Base-by-base conservation (phyloP, 1,284 basidiomycete genomes). In the Leccinum ambiguum region DNA sequence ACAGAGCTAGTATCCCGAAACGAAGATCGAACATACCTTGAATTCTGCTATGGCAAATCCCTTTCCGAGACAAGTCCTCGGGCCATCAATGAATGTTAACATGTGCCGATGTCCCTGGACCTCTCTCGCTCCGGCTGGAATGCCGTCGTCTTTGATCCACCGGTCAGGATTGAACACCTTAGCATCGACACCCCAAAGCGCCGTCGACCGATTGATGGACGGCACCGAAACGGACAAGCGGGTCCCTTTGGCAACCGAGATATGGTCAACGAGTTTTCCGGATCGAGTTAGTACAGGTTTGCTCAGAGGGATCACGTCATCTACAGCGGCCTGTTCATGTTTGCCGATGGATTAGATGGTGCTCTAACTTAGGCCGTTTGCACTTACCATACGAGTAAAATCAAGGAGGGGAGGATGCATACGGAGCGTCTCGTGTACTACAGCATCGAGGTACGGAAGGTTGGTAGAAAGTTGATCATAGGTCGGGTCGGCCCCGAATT, bases 221-320 rank as follows among this genome's bases (percentile, higher is more conserved):
- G 69, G 61, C 21, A 82, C 77, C 0, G 84, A 79, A 1, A 81
- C 74, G 1, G 69, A 72, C 10, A 88, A 65, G 2, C 69, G 61
- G 0, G 80, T 79, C 6, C 84, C 85, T 68, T 83, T 84, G 13
- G 77, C 70, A 56, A 88, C 73, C 2, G 77, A 66, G 56, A 88
- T 72, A 39, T 76, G 75, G 58, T 78, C 73, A 6, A 82, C 75
- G 0, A 71, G 67, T 57, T 78, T 66, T 0, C 84, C 84, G 1
- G 75, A 69, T 4, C 71, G 63, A 0, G 80, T 80, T 8, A 67
- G 70, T 36, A 85, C 65, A 1, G 83, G 84, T 4, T 70, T 67
- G 48, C 75, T 77, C 63, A 87, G 78, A 0, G 85, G 86, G 21
- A 88, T 79, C 2, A 85, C 70, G 63, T 87, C 85, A 67, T 87